Evolutionary conservation across 306 rosid species (phyloP).

Genomic region (Glycyrrhiza uralensis): DNA sequence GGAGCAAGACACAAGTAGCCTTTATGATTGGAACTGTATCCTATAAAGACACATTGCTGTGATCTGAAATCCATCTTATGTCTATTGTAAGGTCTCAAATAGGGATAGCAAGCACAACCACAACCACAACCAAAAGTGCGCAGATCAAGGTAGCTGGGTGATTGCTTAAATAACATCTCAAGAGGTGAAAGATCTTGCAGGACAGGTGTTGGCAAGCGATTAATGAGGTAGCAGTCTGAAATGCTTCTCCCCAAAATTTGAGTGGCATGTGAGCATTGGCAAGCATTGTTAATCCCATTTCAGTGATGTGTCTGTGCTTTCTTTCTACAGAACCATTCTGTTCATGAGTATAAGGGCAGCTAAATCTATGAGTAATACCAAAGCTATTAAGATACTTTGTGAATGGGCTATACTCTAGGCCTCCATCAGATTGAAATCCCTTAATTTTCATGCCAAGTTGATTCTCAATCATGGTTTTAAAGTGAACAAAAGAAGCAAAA

Average conservation of each 20-base stretch:
- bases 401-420: too few species aligned
- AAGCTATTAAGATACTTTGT: too few species aligned
- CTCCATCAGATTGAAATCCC: too few species aligned
- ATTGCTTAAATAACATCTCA: neutral
- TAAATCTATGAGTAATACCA: too few species aligned
- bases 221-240: neutral
- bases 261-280: too few species aligned
- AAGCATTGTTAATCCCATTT: too few species aligned
- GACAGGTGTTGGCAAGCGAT: neutral
- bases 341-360: too few species aligned
- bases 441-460: too few species aligned
- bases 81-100: neutral
- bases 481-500: too few species aligned
- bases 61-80: neutral
- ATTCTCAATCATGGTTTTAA: too few species aligned
- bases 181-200: neutral
- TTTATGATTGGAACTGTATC: neutral
- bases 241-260: neutral
- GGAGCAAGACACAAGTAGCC: neutral
- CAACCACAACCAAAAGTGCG: neutral
- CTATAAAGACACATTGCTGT: neutral
- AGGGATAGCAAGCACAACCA: neutral
- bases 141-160: neutral
- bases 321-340: neutral
- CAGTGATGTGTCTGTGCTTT: too few species aligned